Percentiles rank a stretch among this genome's conserved stretches.
Evolutionary conservation across 805 yeast genomes (phyloP).

Genomic region (Teunomyces cretensis): DNA sequence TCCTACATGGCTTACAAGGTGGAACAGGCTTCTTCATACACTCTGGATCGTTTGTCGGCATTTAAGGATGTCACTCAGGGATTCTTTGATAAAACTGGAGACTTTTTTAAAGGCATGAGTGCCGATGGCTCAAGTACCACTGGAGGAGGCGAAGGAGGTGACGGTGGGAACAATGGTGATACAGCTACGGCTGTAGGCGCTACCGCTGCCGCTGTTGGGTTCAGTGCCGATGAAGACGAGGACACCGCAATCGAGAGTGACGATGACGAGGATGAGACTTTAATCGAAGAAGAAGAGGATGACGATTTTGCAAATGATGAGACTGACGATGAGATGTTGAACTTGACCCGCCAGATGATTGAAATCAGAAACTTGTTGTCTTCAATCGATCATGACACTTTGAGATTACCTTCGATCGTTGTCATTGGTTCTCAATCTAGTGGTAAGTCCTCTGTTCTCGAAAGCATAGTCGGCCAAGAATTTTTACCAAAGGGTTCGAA

Average conservation of each 20-base stretch:
- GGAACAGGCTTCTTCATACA: constrained; percentile 75
- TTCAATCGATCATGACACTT: constrained; percentile 72
- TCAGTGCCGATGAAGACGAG: constrained; percentile 30
- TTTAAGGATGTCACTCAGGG: constrained; percentile 63
- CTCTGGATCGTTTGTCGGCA: constrained; percentile 63
- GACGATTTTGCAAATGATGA: constrained; percentile 48
- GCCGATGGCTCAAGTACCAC: constrained; percentile 12
- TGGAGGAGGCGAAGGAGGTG: constrained; percentile 27
- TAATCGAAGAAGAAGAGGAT: constrained; percentile 44
- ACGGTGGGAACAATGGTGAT: constrained; percentile 26
- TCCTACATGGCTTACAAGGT: constrained; percentile 90
- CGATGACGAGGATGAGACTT: constrained; percentile 50
- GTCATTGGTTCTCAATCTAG: constrained; percentile 97
- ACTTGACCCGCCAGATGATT: constrained; percentile 92
- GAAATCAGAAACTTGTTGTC: constrained; percentile 83
- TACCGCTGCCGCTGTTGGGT: constrained; percentile 56
- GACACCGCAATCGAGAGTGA: constrained; percentile 20
- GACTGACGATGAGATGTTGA: constrained; percentile 79
- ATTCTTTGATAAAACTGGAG: constrained; percentile 47
- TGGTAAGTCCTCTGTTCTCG: constrained; percentile 95
- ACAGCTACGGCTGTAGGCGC: constrained; percentile 45
- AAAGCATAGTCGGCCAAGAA: constrained; percentile 96
- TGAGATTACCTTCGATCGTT: constrained; percentile 90
- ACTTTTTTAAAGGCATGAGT: constrained; percentile 37
- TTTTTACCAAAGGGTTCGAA: constrained; percentile 95